These are phyloP conservation scores for Gossypium anomalum DNA, from an alignment of 345 rosid species.

Conservation along the genomic window DNA sequence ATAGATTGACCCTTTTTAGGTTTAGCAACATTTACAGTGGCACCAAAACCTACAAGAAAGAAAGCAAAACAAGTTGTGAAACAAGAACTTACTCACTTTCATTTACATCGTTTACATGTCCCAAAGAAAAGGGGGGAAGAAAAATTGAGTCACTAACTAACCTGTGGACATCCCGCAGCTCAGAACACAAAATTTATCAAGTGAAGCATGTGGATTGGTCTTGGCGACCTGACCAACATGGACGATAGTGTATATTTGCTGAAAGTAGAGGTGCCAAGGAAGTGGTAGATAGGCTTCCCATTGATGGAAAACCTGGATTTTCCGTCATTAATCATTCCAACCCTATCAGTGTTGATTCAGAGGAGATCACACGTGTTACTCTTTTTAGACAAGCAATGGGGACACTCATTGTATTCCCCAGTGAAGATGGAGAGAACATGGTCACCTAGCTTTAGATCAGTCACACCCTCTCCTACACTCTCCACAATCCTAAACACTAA, in stretches of 20 bases:
- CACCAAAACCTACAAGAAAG: conserved; percentile 48
- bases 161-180: conserved; percentile 85
- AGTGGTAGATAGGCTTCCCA: conserved; percentile 69
- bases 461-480: conserved; percentile 77
- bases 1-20: conserved; percentile 60
- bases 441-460: conserved; percentile 64
- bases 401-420: conserved; percentile 68
- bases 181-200: conserved; percentile 70
- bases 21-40: conserved; percentile 73
- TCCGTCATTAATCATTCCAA: conserved; percentile 62
- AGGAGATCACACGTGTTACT: conserved; percentile 86
- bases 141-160: not conserved
- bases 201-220: conserved; percentile 71
- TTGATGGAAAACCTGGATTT: conserved; percentile 57
- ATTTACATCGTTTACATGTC: not conserved
- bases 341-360: conserved; percentile 70
- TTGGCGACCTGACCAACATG: conserved; percentile 70
- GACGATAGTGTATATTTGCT: conserved; percentile 76
- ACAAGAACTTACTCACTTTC: not conserved
- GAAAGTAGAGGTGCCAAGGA: conserved; percentile 72
- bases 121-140: too few relatives aligned
- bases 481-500: conserved; percentile 51
- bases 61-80: not conserved
- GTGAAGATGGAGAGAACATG: conserved; percentile 74
- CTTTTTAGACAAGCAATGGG: conserved; percentile 64